Evolutionary conservation across 2,329 filamentous ascomycete genomes (phyloP).

Genomic region (Zarea fungicola): DNA sequence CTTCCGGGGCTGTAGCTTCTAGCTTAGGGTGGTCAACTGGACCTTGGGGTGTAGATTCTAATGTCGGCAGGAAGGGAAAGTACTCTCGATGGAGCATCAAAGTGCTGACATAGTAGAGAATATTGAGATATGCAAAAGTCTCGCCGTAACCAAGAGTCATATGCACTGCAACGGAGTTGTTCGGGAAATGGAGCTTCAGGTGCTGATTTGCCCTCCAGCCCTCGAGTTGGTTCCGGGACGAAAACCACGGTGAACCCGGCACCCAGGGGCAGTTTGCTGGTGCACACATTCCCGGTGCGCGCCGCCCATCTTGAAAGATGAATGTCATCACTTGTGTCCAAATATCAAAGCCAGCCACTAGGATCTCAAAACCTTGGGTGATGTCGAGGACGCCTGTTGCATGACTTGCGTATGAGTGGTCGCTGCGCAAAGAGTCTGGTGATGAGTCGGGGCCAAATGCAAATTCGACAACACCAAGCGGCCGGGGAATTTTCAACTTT

Average conservation of each 20-base stretch:
- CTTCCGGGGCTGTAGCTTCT: slow-evolving; percentile 30
- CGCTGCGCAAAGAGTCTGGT: slow-evolving; percentile 18
- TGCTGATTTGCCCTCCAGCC: slow-evolving; percentile 32
- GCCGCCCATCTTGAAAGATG: slow-evolving; percentile 37
- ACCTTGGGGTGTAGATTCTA: slow-evolving; percentile 28
- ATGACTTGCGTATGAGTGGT: slow-evolving; percentile 7
- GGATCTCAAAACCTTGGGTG: slow-evolving; percentile 28
- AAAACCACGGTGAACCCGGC: slow-evolving; percentile 29
- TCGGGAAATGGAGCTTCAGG: slow-evolving; percentile 31
- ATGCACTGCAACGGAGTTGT: slow-evolving; percentile 32
- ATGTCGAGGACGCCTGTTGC: slow-evolving; percentile 20
- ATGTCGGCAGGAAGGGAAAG: slow-evolving; percentile 37
- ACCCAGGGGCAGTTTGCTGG: slow-evolving; percentile 37
- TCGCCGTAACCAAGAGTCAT: slow-evolving; percentile 36
- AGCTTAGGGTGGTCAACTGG: slow-evolving; percentile 36
- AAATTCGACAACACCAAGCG: slow-evolving; percentile 31
- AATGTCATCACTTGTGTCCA: slow-evolving; percentile 37
- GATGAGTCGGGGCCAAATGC: slow-evolving; percentile 30
- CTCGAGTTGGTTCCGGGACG: slow-evolving; percentile 24
- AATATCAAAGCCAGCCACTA: slow-evolving; percentile 39
- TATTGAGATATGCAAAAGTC: slow-evolving; percentile 37
- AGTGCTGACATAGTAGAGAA: slow-evolving; percentile 37
- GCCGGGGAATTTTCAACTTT: slow-evolving; percentile 27
- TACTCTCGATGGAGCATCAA: slow-evolving; percentile 40
- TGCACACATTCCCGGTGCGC: slow-evolving; percentile 33